Conservation (phyloP, 164 flowering plant genomes). For the Macadamia integrifolia region DNA sequence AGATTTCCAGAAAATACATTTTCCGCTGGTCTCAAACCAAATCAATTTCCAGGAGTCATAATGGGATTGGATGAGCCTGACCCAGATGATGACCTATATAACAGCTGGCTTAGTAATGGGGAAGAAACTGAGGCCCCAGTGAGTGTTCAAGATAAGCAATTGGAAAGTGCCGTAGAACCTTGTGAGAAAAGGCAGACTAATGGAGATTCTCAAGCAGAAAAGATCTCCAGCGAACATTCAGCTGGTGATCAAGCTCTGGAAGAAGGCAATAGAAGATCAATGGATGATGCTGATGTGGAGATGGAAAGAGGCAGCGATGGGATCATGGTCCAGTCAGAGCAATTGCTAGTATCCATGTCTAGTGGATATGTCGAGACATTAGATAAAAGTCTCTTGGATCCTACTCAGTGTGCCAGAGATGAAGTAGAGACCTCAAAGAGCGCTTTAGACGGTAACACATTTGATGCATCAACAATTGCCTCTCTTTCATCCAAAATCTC, state of each 20-base stretch:
- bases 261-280: slow-evolving; percentile 8
- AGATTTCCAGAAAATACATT: slow-evolving; percentile 20
- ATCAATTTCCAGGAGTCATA: slow-evolving; percentile 17
- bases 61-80: slow-evolving; percentile 23
- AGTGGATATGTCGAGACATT: slow-evolving; percentile 3
- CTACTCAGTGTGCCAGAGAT: neutral
- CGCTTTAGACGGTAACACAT: slow-evolving; percentile 1
- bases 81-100: slow-evolving; percentile 38
- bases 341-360: slow-evolving; percentile 10
- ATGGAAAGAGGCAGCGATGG: slow-evolving; percentile 20
- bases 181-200: slow-evolving; percentile 2
- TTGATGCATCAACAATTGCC: slow-evolving; percentile 4
- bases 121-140: slow-evolving; percentile 27
- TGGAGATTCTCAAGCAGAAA: slow-evolving; percentile 12
- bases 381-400: neutral
- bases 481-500: neutral
- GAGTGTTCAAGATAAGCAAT: slow-evolving; percentile 13
- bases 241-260: slow-evolving; percentile 3
- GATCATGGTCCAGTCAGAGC: slow-evolving; percentile 21
- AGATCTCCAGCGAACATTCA: slow-evolving; percentile 8
- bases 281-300: slow-evolving; percentile 4
- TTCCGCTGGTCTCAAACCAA: slow-evolving; percentile 20
- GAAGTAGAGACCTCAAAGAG: neutral
- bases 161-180: slow-evolving; percentile 13
- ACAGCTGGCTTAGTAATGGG: slow-evolving; percentile 37